These are phyloP conservation scores for Lactarius sp. DNA, from an alignment of 768 basidiomycete species.

Conservation along the genomic window DNA sequence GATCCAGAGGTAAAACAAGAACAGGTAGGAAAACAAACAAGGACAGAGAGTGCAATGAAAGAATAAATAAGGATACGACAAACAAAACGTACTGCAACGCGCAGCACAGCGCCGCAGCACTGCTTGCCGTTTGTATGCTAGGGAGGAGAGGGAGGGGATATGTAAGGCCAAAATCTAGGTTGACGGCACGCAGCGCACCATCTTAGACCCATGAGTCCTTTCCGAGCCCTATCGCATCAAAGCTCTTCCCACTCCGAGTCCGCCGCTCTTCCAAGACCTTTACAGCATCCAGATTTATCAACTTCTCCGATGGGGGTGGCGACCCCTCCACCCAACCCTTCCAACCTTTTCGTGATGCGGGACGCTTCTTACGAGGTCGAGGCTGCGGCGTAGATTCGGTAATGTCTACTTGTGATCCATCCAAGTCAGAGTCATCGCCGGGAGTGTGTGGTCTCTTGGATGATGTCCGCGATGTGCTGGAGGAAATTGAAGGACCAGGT, in stretches of 20 bases:
- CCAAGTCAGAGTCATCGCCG: conserved; percentile 42
- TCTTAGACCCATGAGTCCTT: conserved; percentile 71
- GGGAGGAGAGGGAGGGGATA: not conserved
- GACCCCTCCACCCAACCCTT: conserved; percentile 90
- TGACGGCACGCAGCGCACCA: conserved; percentile 35
- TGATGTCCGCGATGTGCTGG: conserved; percentile 68
- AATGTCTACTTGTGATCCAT: conserved; percentile 28
- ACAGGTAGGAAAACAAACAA: conserved; percentile 8
- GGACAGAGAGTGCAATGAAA: conserved; percentile 10
- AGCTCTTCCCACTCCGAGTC: conserved; percentile 81
- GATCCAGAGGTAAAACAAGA: conserved; percentile 24
- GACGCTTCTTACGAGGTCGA: conserved; percentile 46
- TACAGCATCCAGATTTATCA: conserved; percentile 75
- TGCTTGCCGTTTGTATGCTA: conserved; percentile 4
- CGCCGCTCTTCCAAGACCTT: conserved; percentile 66
- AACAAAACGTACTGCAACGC: conserved; percentile 27
- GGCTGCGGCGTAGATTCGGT: conserved; percentile 27
- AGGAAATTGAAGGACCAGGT: conserved; percentile 70
- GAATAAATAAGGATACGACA: conserved; percentile 17
- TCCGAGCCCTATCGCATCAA: conserved; percentile 75
- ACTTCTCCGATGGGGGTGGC: conserved; percentile 70
- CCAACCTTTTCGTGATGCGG: conserved; percentile 73
- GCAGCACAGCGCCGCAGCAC: conserved; percentile 21
- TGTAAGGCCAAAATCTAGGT: not conserved
- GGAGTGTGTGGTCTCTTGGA: conserved; percentile 79